Evolutionary conservation across 2,329 filamentous ascomycete genomes (phyloP).

Genomic region (Acrocalymma vagum): DNA sequence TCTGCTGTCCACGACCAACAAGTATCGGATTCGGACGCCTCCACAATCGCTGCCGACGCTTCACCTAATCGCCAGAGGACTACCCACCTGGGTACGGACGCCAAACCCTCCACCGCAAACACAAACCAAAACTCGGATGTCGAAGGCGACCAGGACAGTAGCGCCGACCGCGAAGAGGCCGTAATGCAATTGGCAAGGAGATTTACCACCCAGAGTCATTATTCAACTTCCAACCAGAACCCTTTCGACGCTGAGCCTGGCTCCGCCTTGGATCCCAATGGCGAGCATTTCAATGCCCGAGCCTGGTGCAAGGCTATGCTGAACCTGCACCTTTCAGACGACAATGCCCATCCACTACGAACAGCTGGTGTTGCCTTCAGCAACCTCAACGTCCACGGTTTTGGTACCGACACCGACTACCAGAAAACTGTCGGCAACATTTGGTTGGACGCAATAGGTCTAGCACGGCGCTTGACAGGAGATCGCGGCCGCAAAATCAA

Average conservation of each 20-base stretch:
- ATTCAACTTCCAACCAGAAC: constrained; percentile 48
- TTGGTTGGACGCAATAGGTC: constrained; percentile 50
- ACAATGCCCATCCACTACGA: constrained; percentile 50
- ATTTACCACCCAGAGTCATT: constrained; percentile 50
- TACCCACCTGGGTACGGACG: constrained; percentile 18
- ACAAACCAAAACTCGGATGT: constrained; percentile 26
- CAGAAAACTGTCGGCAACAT: constrained; percentile 61
- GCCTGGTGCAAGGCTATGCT: constrained; percentile 61
- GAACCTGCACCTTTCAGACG: constrained; percentile 53
- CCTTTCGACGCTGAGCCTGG: constrained; percentile 49
- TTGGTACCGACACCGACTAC: constrained; percentile 58
- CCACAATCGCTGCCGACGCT: constrained; percentile 41
- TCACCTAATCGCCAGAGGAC: constrained; percentile 30
- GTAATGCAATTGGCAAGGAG: constrained; percentile 53
- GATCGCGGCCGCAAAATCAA: constrained; percentile 59
- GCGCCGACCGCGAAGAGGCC: constrained; percentile 40
- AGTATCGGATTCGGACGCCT: constrained; percentile 38
- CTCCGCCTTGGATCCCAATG: constrained; percentile 56
- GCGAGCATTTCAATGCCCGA: constrained; percentile 57
- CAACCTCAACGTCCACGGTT: constrained; percentile 59
- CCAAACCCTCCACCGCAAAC: constrained; percentile 29
- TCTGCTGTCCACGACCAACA: constrained; percentile 19
- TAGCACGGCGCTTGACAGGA: constrained; percentile 46
- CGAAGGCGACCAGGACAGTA: constrained; percentile 26
- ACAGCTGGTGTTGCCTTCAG: constrained; percentile 58